Conservation (phyloP, 192 early-diverging fungal genomes). For the Coemansia erecta region DNA sequence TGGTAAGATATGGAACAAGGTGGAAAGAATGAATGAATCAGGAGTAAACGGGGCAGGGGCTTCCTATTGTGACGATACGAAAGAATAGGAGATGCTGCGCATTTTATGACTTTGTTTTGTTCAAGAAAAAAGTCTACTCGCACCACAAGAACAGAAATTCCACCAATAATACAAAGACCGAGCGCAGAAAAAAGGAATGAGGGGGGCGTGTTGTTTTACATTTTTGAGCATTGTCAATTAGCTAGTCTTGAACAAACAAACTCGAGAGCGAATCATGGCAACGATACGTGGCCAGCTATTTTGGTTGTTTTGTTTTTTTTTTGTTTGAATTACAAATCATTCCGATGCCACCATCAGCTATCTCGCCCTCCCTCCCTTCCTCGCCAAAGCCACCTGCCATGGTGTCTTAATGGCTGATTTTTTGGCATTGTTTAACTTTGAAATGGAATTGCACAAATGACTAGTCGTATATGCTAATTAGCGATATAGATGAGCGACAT, state of each 20-base stretch:
- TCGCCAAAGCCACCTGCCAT: neutral
- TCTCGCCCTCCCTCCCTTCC: neutral
- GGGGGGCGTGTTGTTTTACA: neutral
- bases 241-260: neutral
- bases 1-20: too few species aligned
- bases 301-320: neutral
- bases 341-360: neutral
- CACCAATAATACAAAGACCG: neutral
- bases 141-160: neutral
- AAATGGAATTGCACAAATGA: neutral
- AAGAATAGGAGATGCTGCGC: neutral
- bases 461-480: neutral
- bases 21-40: too few species aligned
- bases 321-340: conserved; percentile 12
- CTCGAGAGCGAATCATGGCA: too few species aligned
- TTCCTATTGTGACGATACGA: neutral
- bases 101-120: neutral
- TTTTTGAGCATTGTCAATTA: neutral
- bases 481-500: neutral
- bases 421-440: neutral
- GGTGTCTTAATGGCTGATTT: neutral
- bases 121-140: neutral
- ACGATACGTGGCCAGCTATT: neutral
- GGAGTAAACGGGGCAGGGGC: too few species aligned
- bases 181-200: neutral